Conservation (phyloP, 202 grass and related monocot species). For the Zizania palustris region DNA sequence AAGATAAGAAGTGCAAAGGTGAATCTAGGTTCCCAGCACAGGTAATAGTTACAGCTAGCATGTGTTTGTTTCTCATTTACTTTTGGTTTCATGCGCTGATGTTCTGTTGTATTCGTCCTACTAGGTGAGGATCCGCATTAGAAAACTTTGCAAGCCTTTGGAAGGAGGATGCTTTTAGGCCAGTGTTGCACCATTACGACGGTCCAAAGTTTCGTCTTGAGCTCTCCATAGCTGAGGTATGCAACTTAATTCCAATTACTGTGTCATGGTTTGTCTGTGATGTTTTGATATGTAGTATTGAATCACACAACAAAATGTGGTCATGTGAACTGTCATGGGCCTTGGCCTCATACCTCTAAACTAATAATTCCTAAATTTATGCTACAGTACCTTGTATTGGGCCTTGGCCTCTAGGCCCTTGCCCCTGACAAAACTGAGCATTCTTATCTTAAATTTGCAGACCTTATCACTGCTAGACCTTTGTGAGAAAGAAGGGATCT, state of each 20-base stretch:
- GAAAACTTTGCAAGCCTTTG: slow-evolving; percentile 74
- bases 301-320: neutral
- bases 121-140: slow-evolving; percentile 74
- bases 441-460: slow-evolving; percentile 56
- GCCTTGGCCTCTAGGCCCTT: too few relatives aligned
- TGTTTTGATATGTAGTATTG: slow-evolving; percentile 12
- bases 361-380: too few relatives aligned
- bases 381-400: too few relatives aligned
- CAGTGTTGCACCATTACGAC: slow-evolving; percentile 96
- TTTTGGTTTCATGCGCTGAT: slow-evolving; percentile 34
- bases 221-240: slow-evolving; percentile 80
- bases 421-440: neutral
- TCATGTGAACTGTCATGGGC: neutral
- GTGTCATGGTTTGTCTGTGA: neutral
- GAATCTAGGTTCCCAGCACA: slow-evolving; percentile 98
- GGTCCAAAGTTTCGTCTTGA: slow-evolving; percentile 95
- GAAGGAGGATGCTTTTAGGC: slow-evolving; percentile 98
- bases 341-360: too few relatives aligned
- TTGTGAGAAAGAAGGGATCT: slow-evolving; percentile 80
- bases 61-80: slow-evolving; percentile 20
- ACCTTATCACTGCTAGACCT: slow-evolving; percentile 87
- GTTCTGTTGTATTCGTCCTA: slow-evolving; percentile 23
- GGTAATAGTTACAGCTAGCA: slow-evolving; percentile 45
- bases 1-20: slow-evolving; percentile 97
- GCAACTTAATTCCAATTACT: slow-evolving; percentile 1